Evolutionary conservation across 139 green algal genomes (phyloP), one percentile per base, ranked within the genome.

Genomic region (Micromonas pusilla): DNA sequence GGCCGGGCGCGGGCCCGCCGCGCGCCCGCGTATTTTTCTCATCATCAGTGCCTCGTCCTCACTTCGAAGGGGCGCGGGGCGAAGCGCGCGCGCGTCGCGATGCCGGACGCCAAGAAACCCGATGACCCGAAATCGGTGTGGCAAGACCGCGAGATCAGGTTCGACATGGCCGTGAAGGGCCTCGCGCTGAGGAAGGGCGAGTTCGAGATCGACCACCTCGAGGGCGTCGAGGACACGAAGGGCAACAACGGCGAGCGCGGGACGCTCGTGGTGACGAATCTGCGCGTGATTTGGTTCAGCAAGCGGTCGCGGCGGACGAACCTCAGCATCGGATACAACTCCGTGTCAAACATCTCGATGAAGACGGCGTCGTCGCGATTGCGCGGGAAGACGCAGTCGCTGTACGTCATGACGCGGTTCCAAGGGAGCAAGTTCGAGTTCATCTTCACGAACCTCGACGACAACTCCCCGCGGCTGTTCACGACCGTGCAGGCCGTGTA

Each of bases 391-490:
- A 71, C 79, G 2, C 68, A 76, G 62, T 25, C 74, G 31, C 64
- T 81, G 66, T 72, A 86, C 38, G 52, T 92, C 20, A 66, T 90
- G 6, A 89, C 85, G 5, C 85, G 83, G 71, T 86, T 85, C 79
- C 83, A 90, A 66, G 79, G 57, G 80, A 89, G 77, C 83, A 79
- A 66, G 45, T 92, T 89, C 73, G 86, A 92, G 80, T 92, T 92
- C 79, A 86, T 92, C 52, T 92, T 92, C 67, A 83, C 79, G 68
- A 82, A 70, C 68, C 62, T 45, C 39, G 26, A 45, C 5, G 2
- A 2, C 62, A 78, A 77, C 78, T 78, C 72, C 28, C 57, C 70
- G 39, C 53, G 65, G 30, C 31, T 32, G 72, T 30, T 83, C 28
- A 81, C 80, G 19, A 84, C 68, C 53, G 72, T 89, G 16, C 79